phyloP scores from a whole-genome alignment of 2,329 filamentous ascomycete genomes.

The Diaporthe sp. region DNA sequence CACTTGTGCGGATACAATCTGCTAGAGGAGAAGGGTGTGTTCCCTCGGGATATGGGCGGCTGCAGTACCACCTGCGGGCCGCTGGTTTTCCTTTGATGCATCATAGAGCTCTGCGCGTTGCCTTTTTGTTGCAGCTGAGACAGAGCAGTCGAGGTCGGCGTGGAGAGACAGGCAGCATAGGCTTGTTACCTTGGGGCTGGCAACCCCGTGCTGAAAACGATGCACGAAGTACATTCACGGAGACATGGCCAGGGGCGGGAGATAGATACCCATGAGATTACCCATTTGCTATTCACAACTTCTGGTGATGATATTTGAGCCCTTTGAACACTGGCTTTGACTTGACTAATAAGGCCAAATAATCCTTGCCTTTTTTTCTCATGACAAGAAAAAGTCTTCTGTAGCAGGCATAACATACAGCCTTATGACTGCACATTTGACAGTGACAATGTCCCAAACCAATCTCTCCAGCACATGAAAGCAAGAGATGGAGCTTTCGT shows the following conservation, averaged over 20 bases:
- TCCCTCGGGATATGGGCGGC: not conserved
- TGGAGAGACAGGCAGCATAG: not conserved
- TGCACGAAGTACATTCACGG: not conserved
- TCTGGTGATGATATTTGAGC: not conserved
- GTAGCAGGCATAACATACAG: not conserved
- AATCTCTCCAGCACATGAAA: not conserved
- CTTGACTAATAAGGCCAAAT: not conserved
- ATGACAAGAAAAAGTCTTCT: not conserved
- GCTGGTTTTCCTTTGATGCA: not conserved
- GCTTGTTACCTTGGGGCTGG: not conserved
- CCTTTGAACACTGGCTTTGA: not conserved
- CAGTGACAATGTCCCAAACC: not conserved
- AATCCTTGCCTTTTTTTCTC: too few species aligned
- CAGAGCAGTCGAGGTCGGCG: not conserved
- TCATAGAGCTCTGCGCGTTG: slow-evolving; percentile 21
- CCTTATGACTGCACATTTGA: not conserved
- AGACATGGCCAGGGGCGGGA: not conserved
- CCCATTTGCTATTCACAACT: not conserved
- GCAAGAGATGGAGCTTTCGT: not conserved
- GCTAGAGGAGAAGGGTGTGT: not conserved
- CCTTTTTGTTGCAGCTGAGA: not conserved
- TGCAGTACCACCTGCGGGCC: not conserved
- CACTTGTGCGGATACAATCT: not conserved
- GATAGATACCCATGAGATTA: slow-evolving; percentile 22
- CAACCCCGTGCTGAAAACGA: not conserved